These are phyloP conservation scores for Colletotrichum noveboracense DNA, from an alignment of 2,329 filamentous ascomycete species.

Conservation along the genomic window DNA sequence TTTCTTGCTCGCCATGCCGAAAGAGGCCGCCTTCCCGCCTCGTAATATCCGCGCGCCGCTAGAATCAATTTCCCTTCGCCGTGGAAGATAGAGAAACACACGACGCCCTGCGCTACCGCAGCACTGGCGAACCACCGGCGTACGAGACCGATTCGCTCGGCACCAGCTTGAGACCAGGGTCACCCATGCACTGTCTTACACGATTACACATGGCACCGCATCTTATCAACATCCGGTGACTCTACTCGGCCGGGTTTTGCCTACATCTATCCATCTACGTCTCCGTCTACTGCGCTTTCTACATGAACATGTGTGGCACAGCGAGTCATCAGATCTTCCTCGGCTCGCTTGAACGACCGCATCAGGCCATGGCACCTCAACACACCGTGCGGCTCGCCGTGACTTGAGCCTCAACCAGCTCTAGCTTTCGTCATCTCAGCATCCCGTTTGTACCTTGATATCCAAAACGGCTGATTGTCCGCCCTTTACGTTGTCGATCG, in stretches of 20 bases:
- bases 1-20: neutral
- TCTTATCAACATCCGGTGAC: neutral
- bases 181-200: neutral
- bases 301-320: neutral
- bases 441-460: constrained; percentile 53
- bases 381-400: neutral
- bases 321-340: neutral
- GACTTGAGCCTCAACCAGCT: neutral
- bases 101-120: neutral
- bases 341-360: neutral
- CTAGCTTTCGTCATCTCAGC: constrained; percentile 29
- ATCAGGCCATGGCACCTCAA: neutral
- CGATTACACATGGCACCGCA: neutral
- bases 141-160: neutral
- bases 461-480: constrained; percentile 61
- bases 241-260: neutral
- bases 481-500: constrained; percentile 54
- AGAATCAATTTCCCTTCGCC: neutral
- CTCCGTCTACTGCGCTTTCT: neutral
- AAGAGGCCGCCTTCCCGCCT: neutral
- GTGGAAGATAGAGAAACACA: neutral
- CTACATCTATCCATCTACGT: neutral
- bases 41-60: neutral
- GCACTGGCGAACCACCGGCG: neutral
- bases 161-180: neutral